phyloP scores from a whole-genome alignment of 108 stramenopile genomes.

The Skeletonema menzelii region DNA sequence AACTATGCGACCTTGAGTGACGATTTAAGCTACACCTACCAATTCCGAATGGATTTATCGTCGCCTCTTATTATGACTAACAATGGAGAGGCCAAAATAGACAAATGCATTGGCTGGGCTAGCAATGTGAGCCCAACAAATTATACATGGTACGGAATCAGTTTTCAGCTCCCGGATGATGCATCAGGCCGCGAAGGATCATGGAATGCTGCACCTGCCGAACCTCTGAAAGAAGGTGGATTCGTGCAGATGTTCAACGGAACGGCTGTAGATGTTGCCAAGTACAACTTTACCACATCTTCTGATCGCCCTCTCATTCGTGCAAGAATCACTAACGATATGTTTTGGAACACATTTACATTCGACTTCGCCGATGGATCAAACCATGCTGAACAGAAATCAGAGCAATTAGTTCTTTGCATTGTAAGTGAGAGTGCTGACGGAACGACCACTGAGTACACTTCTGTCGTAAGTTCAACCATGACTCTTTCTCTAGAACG shows the following conservation, averaged over 20 bases:
- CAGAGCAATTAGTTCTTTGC: background rate
- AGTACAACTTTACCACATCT: conserved; percentile 2
- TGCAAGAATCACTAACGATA: background rate
- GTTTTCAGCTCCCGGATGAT: background rate
- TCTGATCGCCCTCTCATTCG: background rate
- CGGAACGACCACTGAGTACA: background rate
- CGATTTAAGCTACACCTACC: background rate
- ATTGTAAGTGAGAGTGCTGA: background rate
- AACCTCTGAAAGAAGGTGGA: background rate
- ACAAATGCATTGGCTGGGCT: background rate
- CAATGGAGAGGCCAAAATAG: background rate
- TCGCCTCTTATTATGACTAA: background rate
- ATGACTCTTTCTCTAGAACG: background rate
- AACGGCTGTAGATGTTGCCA: background rate
- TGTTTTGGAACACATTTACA: background rate
- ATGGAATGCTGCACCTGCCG: background rate
- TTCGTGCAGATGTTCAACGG: background rate
- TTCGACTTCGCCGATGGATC: background rate
- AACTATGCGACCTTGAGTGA: background rate
- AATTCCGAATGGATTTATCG: background rate
- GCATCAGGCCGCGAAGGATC: background rate
- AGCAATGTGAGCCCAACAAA: background rate
- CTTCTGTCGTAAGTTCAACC: background rate
- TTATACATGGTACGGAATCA: background rate
- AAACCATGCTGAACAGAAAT: background rate